Evolutionary conservation across 192 early-diverging fungal species (phyloP).

Genomic region (Coemansia sp.): DNA sequence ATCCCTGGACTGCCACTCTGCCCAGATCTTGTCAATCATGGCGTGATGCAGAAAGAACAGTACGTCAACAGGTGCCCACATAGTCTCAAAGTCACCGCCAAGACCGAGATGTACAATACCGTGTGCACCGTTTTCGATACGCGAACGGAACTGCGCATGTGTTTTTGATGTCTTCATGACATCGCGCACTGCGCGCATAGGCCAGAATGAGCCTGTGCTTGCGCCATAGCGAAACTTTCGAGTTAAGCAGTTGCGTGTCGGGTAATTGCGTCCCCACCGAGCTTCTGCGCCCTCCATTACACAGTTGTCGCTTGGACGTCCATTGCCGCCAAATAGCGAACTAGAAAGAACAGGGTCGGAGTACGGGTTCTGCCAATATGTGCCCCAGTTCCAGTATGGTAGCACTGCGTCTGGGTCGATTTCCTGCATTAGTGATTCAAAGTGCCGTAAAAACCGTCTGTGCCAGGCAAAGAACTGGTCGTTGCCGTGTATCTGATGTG

Average conservation of each 20-base stretch:
- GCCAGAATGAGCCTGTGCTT: slow-evolving; percentile 47
- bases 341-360: slow-evolving; percentile 35
- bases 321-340: slow-evolving; percentile 47
- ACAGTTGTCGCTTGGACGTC: slow-evolving; percentile 45
- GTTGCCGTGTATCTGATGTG: slow-evolving; percentile 55
- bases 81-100: slow-evolving; percentile 57
- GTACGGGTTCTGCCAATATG: slow-evolving; percentile 54
- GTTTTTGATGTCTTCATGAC: slow-evolving; percentile 40
- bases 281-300: slow-evolving; percentile 57
- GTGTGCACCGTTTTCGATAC: slow-evolving; percentile 57
- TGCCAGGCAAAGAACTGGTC: slow-evolving; percentile 60
- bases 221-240: slow-evolving; percentile 47
- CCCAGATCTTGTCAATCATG: slow-evolving; percentile 65
- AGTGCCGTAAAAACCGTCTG: slow-evolving; percentile 55
- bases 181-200: slow-evolving; percentile 46
- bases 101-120: slow-evolving; percentile 53
- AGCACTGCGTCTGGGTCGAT: slow-evolving; percentile 55
- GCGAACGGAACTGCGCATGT: slow-evolving; percentile 52
- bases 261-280: slow-evolving; percentile 55
- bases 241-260: slow-evolving; percentile 45
- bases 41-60: slow-evolving; percentile 69
- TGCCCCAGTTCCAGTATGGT: slow-evolving; percentile 70
- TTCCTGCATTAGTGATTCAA: slow-evolving; percentile 54
- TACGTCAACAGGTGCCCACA: slow-evolving; percentile 58
- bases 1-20: slow-evolving; percentile 56